Base-by-base conservation (phyloP, 1,139 yeast genomes). In the Magnusiomyces fungicola region DNA sequence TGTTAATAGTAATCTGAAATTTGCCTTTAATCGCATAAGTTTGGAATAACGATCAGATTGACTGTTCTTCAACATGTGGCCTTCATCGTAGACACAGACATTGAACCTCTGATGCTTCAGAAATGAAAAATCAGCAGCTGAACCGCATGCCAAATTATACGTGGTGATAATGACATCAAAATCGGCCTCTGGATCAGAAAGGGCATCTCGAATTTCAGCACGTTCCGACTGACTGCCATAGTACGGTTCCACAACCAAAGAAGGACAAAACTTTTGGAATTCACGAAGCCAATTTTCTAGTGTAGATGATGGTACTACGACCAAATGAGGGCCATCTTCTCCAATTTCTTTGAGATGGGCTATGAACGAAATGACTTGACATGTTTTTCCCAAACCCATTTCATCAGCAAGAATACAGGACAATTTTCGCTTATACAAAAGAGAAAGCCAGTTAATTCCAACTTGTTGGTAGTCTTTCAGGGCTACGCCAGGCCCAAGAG, bases 241-340 rank as follows among this genome's bases (percentile, higher is more conserved):
- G 64, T 92, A 92, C 0, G 97, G 97, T 65, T 89, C 94, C 16
- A 92, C 94, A 21, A 74, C 75, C 47, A 92, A 65, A 5, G 62
- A 45, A 0, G 98, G 98, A 56, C 96, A 84, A 65, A 92, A 92
- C 63, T 89, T 83, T 53, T 80, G 75, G 65, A 94, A 88, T 65
- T 92, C 99, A 65, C 99, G 78, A 55, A 94, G 72, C 99, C 99
- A 92, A 67, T 92, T 92, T 64, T 94, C 99, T 56, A 92, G 73
- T 0, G 98, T 92, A 0, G 98, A 92, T 0, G 97, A 83, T 1
- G 99, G 99, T 21, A 94, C 97, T 44, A 92, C 92, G 33, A 92
- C 69, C 32, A 69, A 67, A 67, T 85, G 95, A 0, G 95, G 95
- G 0, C 92, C 90, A 5, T 69, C 66, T 23, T 61, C 66, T 5